Evolutionary conservation across 108 stramenopile species (phyloP), one percentile per base, ranked within the genome.

Genomic region (Nannochloropsis gaditana): DNA sequence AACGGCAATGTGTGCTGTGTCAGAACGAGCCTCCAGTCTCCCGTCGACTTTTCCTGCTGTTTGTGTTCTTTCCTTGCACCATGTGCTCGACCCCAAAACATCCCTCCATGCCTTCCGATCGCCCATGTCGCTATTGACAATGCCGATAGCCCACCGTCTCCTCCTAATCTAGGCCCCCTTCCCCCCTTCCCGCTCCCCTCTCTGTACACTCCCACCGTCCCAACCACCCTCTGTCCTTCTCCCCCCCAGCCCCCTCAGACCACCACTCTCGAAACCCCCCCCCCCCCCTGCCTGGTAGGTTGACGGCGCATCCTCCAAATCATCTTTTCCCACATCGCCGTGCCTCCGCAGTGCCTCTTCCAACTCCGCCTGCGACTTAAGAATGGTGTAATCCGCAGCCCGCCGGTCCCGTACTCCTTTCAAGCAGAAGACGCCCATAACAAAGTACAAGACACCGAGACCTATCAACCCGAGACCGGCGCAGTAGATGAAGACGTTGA

Each of bases 351-450:
- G n/a, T n/a, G 59, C 59, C 59, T 73, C 59, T n/a, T 73, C 59
- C 6, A 73, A n/a, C 59, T 73, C 59, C 3, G 59, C 59, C 59
- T 73, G 59, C 19, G 59, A 73, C 19, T n/a, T 15, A n/a, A 15
- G n/a, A 3, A 73, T 73, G 59, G 59, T 73, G 8, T 5, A 73
- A 8, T 73, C 59, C n/a, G 59, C 59, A 15, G 59, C 59, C 59
- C n/a, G 15, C n/a, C 59, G 59, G n/a, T 73, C 59, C n/a, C 59
- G 59, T n/a, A 73, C 59, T 73, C 5, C 59, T 73, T 73, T 73
- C 59, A 73, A 73, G n/a, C 59, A 73, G 19, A 73, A 73, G 59
- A 73, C n/a, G 59, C 59, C 59, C 59, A 73, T 73, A n/a, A 73
- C 15, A 73, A 73, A 73, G 59, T 73, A 73, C 19, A 73, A n/a